Percentiles rank a stretch among this genome's conserved stretches.
Conservation (phyloP, 2,329 filamentous ascomycete genomes). For the Leptoxyphium fumago region DNA sequence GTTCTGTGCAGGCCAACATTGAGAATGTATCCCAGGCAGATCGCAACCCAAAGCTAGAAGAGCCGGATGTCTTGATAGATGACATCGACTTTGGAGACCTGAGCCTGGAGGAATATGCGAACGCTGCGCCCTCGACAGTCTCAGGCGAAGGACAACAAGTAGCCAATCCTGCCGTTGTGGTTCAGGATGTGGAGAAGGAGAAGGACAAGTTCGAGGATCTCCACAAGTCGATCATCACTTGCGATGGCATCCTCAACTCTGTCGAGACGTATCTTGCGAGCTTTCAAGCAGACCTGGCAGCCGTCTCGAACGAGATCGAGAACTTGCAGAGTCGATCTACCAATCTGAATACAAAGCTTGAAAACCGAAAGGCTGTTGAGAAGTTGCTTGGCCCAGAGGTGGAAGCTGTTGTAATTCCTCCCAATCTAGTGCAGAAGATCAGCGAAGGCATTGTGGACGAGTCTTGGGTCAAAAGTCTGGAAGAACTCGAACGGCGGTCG, state of each 20-base stretch:
- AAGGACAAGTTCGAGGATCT: conserved; percentile 78
- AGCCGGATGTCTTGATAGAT: conserved; percentile 27
- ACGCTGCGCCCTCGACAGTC: conserved; percentile 12
- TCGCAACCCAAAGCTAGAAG: conserved; percentile 12
- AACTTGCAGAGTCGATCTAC: conserved; percentile 76
- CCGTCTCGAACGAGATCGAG: conserved; percentile 90
- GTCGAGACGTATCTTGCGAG: conserved; percentile 85
- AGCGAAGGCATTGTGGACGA: conserved; percentile 83
- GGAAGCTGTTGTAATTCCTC: conserved; percentile 81
- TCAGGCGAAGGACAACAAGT: conserved; percentile 1
- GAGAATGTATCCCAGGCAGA: not conserved
- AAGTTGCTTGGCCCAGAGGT: conserved; percentile 75
- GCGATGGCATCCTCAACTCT: conserved; percentile 83
- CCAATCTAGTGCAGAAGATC: conserved; percentile 69
- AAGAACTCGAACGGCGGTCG: conserved; percentile 69
- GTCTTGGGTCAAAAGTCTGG: conserved; percentile 67
- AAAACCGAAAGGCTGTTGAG: conserved; percentile 82
- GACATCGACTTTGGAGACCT: conserved; percentile 67
- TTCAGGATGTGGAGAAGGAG: conserved; percentile 53
- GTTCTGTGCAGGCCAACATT: conserved; percentile 13
- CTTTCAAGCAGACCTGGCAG: conserved; percentile 84
- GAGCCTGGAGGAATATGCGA: conserved; percentile 58
- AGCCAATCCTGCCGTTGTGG: conserved; percentile 16
- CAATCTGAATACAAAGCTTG: conserved; percentile 66
- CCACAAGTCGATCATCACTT: conserved; percentile 74